Base-by-base conservation (phyloP, 2,329 filamentous ascomycete genomes). In the Ophiosphaerella narmari region DNA sequence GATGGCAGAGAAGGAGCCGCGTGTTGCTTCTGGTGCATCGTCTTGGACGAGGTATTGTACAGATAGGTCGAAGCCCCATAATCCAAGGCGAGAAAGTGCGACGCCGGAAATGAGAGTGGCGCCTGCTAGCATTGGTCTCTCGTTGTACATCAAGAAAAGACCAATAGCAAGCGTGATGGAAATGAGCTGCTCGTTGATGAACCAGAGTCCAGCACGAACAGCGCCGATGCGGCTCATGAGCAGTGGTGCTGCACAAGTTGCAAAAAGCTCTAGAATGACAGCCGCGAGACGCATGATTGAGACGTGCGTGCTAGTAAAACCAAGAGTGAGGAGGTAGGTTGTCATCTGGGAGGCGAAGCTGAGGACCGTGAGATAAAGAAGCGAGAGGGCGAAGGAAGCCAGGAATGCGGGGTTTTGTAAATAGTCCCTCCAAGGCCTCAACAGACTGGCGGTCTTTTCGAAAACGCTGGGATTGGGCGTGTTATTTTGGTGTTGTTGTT, bases 131-230 rank as follows among this genome's bases (percentile, higher is more conserved):
- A 60, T 61, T 45, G 58, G 2, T 46, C 50, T 38, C 43, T 43
- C 13, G 43, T 47, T 34, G 12, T 61, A 48, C 6, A 48, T 36
- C 11, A 62, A 54, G 48, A 65, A 72, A 0, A 70, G 43, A 2
- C 57, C 58, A 16, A 74, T 67, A 61, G 75, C 57, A 43, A 80
- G 66, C 65, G 75, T 56, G 59, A 84, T 54, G 39, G 80, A 85
- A 2, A 75, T 48, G n/a, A 87, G 75, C 64, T 91, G 87, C 82
- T 85, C 89, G 47, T 81, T 85, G 8, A 87, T 65, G 54, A 84
- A 85, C 89, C 89, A 91, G 3, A 91, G 77, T 0, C 88, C 89
- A 0, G 82, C 79, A n/a, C 89, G 76, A 7, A 89, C 75, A 1
- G 77, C 65, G 18, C 77, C 77, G 5, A 80, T 78, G 3, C 63